Evolutionary conservation across 106 monocot species (phyloP), one percentile per base, ranked within the genome.

Genomic region (Acorus gramineus): DNA sequence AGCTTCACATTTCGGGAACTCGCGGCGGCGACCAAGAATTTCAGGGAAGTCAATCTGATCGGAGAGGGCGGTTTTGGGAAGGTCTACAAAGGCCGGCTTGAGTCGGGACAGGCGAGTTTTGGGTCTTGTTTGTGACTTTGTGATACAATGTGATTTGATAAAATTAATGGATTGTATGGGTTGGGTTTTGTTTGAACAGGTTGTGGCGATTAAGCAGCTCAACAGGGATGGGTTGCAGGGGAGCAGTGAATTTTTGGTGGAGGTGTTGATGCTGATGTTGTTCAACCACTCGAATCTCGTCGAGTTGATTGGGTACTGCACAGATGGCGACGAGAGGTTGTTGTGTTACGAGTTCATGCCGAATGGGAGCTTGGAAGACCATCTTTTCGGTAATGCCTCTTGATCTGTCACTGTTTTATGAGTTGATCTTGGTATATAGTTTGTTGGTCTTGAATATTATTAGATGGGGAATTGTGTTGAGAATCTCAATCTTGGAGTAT

Each of bases 301-400:
- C 2, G 83, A 50, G 53, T 76, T 93, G 74, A 72, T 79, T 54
- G 93, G 93, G 3, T 93, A 80, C 57, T 93, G 93, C 50, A 76
- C 80, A 2, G 89, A 93, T 45, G 89, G 89, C 49, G 89, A 89
- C 54, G 82, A 93, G 74, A 80, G 85, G 67, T 64, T 85, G 6
- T 55, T 93, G 46, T 78, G 85, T 13, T 93, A 93, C 54, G 93
- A 93, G 74, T 93, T 78, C 76, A 93, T 93, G 93, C 76, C 89
- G 0, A 51, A 81, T 67, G 93, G 89, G 12, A 93, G 93, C 78
- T 77, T 93, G 76, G 93, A 85, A 60, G 80, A 85, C 11, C 88
- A 85, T 65, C 61, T 93, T 11, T 93, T 93, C 64, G 74, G 93
- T 89, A 74, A 12, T 53, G 14, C 50, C 50, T 64, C 6, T 43